Percentiles rank a stretch among this genome's conserved stretches.
phyloP scores from a whole-genome alignment of 2,329 filamentous ascomycete species.

The Epichloe scottii region DNA sequence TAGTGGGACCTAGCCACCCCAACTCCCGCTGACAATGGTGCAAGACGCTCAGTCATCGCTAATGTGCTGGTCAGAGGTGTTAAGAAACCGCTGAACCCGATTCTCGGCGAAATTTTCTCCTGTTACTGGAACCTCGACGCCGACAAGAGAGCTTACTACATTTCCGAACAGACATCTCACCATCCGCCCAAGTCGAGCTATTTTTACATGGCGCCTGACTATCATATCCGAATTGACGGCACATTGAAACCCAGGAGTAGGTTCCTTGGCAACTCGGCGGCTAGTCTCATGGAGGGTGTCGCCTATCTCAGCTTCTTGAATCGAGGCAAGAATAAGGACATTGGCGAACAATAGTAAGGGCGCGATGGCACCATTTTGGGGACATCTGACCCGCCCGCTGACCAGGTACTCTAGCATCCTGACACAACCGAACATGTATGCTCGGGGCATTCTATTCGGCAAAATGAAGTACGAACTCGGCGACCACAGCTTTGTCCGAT shows the following conservation, averaged over 20 bases:
- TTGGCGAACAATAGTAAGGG: conserved; percentile 77
- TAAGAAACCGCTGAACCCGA: conserved; percentile 95
- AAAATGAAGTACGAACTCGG: conserved; percentile 99
- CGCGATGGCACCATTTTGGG: neutral
- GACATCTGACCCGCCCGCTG: conserved; percentile 1
- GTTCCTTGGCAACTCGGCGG: conserved; percentile 93
- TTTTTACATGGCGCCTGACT: conserved; percentile 93
- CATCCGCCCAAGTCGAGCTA: conserved; percentile 98
- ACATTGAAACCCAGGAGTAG: conserved; percentile 89
- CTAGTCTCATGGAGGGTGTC: conserved; percentile 95
- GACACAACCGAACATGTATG: conserved; percentile 99
- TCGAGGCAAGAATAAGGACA: conserved; percentile 49
- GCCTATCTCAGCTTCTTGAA: conserved; percentile 77
- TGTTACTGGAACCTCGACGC: conserved; percentile 92
- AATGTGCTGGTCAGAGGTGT: conserved; percentile 53
- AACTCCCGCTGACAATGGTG: neutral
- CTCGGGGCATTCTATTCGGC: conserved; percentile 87
- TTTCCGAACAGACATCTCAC: conserved; percentile 94
- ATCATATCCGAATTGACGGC: conserved; percentile 89
- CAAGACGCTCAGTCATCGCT: neutral
- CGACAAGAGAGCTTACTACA: conserved; percentile 81
- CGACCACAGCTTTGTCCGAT: conserved; percentile 86
- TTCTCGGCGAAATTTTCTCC: conserved; percentile 87
- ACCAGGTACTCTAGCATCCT: conserved; percentile 48
- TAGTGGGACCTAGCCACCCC: conserved; percentile 25